Evolutionary conservation across 768 basidiomycete genomes (phyloP).

Genomic region (Dioszegia crocea): DNA sequence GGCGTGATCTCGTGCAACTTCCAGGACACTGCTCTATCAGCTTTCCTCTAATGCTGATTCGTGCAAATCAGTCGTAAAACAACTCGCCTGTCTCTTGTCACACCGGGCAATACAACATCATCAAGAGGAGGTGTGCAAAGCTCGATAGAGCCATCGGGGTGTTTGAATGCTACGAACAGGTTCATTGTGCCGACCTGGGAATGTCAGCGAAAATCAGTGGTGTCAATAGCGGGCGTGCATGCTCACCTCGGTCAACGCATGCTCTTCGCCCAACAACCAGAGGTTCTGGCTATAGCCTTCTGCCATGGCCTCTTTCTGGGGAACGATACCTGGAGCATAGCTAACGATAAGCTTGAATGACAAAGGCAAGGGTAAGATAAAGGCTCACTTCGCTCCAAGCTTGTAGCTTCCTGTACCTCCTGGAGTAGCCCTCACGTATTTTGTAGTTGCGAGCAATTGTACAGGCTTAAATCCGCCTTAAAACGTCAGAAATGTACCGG

Average conservation of each 20-base stretch:
- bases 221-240: neutral
- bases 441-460: slow-evolving; percentile 76
- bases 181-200: slow-evolving; percentile 72
- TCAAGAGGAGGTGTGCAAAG: slow-evolving; percentile 83
- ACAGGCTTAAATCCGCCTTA: slow-evolving; percentile 79
- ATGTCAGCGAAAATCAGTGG: neutral
- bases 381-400: slow-evolving; percentile 56
- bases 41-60: neutral
- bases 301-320: slow-evolving; percentile 63
- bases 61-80: too few species aligned
- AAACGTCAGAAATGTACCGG: slow-evolving; percentile 17
- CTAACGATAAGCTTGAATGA: slow-evolving; percentile 20
- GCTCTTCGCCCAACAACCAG: slow-evolving; percentile 67
- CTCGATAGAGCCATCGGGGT: slow-evolving; percentile 66
- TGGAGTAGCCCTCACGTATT: slow-evolving; percentile 76
- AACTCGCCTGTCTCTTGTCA: slow-evolving; percentile 70
- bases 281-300: slow-evolving; percentile 73
- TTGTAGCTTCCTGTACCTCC: slow-evolving; percentile 91
- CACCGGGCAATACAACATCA: slow-evolving; percentile 86
- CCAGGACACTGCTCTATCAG: slow-evolving; percentile 55
- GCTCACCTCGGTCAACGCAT: slow-evolving; percentile 56
- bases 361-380: neutral
- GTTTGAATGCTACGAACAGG: slow-evolving; percentile 64
- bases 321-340: slow-evolving; percentile 80
- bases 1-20: slow-evolving; percentile 64